phyloP scores from a whole-genome alignment of 2,329 filamentous ascomycete genomes.

The Sphaerulina vaccinii region DNA sequence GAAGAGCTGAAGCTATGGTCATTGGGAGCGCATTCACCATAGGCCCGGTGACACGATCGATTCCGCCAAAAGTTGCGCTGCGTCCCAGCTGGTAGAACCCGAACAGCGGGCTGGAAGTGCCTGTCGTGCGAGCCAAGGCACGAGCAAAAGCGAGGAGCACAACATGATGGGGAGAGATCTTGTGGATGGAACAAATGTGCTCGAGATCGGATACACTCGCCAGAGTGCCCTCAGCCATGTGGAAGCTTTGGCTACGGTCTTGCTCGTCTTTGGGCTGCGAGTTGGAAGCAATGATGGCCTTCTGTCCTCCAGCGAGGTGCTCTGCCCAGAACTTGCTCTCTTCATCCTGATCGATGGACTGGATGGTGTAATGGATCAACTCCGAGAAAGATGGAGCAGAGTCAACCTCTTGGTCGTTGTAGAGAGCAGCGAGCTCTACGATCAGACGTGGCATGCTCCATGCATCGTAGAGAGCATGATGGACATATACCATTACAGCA shows the following conservation, averaged over 20 bases:
- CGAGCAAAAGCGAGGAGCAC: constrained; percentile 20
- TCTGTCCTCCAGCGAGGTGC: constrained; percentile 9
- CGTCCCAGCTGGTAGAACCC: constrained; percentile 20
- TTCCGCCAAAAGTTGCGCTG: constrained; percentile 14
- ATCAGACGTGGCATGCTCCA: constrained; percentile 20
- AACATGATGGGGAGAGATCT: constrained; percentile 16
- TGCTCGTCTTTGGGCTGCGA: not conserved
- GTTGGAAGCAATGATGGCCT: constrained; percentile 9
- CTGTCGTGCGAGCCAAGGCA: constrained; percentile 5
- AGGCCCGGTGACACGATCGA: constrained; percentile 15
- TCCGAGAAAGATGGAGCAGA: constrained; percentile 7
- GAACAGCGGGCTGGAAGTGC: constrained; percentile 14
- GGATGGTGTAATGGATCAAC: constrained; percentile 12
- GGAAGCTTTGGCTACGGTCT: constrained; percentile 16
- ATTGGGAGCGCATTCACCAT: constrained; percentile 16
- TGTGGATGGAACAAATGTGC: not conserved
- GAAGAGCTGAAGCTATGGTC: not conserved
- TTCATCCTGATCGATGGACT: constrained; percentile 2
- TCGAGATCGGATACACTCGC: constrained; percentile 2
- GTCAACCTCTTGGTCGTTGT: constrained; percentile 4
- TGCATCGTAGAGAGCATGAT: constrained; percentile 22
- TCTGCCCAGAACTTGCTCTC: constrained; percentile 15
- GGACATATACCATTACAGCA: constrained; percentile 18
- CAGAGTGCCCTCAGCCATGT: constrained; percentile 5
- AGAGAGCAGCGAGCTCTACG: constrained; percentile 12